Evolutionary conservation across 2,329 filamentous ascomycete species (phyloP).

Genomic region (Geosmithia putterillii): DNA sequence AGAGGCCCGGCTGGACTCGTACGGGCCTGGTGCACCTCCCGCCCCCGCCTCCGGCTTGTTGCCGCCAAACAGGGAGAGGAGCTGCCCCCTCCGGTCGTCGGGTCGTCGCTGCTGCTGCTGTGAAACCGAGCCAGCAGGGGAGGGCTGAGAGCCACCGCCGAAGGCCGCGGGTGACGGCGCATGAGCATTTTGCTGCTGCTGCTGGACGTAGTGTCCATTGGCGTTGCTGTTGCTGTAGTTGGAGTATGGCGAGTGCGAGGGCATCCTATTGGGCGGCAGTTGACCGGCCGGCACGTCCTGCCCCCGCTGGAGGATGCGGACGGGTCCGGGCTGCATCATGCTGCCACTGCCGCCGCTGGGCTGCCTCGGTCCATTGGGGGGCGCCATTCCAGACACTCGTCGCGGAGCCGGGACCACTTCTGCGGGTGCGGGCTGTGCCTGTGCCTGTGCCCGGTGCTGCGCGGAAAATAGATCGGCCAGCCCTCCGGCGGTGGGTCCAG

Average conservation of each 20-base stretch:
- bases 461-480: conserved; percentile 1
- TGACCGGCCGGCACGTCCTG: conserved; percentile 11
- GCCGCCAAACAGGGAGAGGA: conserved; percentile 53
- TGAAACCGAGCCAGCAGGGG: background rate
- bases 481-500: background rate
- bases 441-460: background rate
- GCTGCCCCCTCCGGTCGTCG: conserved; percentile 23
- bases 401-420: too few relatives aligned
- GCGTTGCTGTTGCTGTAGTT: background rate
- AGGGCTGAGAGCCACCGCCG: background rate
- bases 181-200: background rate
- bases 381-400: background rate
- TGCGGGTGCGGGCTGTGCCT: background rate
- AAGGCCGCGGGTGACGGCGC: background rate
- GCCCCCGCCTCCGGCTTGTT: conserved; percentile 4
- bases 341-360: conserved; percentile 1
- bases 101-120: background rate
- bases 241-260: conserved; percentile 1
- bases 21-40: too few relatives aligned
- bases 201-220: conserved; percentile 8
- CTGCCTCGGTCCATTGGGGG: background rate
- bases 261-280: background rate
- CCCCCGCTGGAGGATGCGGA: conserved; percentile 22
- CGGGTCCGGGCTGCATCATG: conserved; percentile 3
- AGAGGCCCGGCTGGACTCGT: background rate